Conservation (phyloP, 2,329 filamentous ascomycete genomes). For the Pseudocercospora musae region DNA sequence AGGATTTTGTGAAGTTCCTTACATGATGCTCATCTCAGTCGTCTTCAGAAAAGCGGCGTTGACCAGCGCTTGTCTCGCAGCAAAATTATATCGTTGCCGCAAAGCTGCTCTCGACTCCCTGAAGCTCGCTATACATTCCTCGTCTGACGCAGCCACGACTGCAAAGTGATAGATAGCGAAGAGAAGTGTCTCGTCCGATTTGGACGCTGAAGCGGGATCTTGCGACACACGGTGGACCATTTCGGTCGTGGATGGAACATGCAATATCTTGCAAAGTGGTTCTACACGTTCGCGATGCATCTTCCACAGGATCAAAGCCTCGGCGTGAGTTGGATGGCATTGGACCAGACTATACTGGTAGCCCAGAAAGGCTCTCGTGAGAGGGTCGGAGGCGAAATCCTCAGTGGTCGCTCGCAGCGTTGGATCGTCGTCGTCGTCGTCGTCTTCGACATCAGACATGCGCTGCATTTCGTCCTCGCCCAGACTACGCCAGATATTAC, state of each 20-base stretch:
- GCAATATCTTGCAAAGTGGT: constrained; percentile 66
- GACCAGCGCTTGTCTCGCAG: constrained; percentile 61
- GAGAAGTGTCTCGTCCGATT: constrained; percentile 56
- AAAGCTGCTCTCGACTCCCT: constrained; percentile 41
- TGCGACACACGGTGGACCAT: constrained; percentile 47
- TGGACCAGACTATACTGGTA: constrained; percentile 10
- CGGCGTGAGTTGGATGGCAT: constrained; percentile 54
- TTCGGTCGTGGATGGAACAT: constrained; percentile 55
- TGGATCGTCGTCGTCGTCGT: constrained; percentile 22
- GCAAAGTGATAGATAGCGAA: constrained; percentile 60
- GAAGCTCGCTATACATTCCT: constrained; percentile 47
- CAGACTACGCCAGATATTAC: constrained; percentile 19
- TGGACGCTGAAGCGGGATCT: constrained; percentile 52
- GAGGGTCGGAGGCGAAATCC: constrained; percentile 14
- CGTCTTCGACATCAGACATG: constrained; percentile 11
- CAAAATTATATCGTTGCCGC: constrained; percentile 38
- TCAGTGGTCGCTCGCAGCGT: constrained; percentile 25
- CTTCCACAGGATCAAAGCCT: constrained; percentile 51
- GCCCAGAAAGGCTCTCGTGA: constrained; percentile 22
- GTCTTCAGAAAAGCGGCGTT: constrained; percentile 65
- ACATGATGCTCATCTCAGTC: constrained; percentile 60
- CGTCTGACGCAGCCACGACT: constrained; percentile 47
- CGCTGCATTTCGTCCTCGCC: constrained; percentile 21
- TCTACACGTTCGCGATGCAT: constrained; percentile 68
- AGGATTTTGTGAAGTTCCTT: neutral